Evolutionary conservation across 257 asterid genomes (phyloP).

Genomic region (Nicotiana undulata): DNA sequence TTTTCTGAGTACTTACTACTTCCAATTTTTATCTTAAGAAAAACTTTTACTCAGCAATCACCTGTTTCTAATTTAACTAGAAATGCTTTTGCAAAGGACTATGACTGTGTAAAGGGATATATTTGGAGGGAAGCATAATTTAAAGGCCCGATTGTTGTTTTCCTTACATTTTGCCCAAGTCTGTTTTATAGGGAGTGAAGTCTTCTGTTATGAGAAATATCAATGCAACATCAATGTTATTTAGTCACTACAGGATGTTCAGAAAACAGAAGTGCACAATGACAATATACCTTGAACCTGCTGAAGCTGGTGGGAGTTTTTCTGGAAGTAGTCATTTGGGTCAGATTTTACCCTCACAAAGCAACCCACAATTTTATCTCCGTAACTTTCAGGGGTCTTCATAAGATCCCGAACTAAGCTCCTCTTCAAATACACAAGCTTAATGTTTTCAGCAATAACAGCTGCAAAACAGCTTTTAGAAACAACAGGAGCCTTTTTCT

Average conservation of each 20-base stretch:
- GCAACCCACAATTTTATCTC: slow-evolving; percentile 62
- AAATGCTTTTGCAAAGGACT: not conserved
- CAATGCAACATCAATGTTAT: not conserved
- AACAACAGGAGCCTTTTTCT: slow-evolving; percentile 33
- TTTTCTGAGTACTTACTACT: not conserved
- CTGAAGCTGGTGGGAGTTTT: slow-evolving; percentile 71
- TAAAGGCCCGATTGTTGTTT: not conserved
- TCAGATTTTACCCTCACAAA: slow-evolving; percentile 81
- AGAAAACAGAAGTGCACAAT: slow-evolving; percentile 1
- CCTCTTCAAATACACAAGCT: slow-evolving; percentile 62
- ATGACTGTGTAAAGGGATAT: not conserved
- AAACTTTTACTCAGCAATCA: not conserved
- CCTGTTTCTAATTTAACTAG: not conserved
- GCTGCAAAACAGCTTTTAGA: slow-evolving; percentile 79
- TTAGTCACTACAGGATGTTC: not conserved
- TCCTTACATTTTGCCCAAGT: not conserved
- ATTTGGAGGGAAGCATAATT: not conserved
- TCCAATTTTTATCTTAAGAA: not conserved
- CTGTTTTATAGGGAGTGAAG: not conserved
- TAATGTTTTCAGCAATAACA: slow-evolving; percentile 58
- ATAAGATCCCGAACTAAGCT: slow-evolving; percentile 61
- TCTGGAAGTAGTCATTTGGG: slow-evolving; percentile 65
- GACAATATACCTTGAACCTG: slow-evolving; percentile 61
- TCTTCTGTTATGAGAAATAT: not conserved
- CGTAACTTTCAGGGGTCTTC: slow-evolving; percentile 48